Conservation (phyloP, 2,329 filamentous ascomycete genomes). For the Aspergillus fijiensis region DNA sequence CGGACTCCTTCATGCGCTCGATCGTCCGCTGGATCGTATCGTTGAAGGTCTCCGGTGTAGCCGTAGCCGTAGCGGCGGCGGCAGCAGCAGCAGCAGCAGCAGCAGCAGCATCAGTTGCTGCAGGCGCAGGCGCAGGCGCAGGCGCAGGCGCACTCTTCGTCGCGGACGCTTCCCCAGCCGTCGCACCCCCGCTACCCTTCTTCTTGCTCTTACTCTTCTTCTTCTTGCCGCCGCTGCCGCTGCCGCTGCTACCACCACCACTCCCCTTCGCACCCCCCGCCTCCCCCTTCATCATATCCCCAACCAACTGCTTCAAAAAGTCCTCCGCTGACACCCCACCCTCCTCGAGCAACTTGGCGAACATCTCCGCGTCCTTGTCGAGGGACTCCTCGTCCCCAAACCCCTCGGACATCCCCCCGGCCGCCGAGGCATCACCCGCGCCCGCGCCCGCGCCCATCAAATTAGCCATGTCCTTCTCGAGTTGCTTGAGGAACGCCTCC, state of each 20-base stretch:
- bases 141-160: background rate
- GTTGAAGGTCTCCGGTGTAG: slow-evolving; percentile 71
- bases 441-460: slow-evolving; percentile 56
- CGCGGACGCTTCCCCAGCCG: slow-evolving; percentile 12
- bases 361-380: slow-evolving; percentile 35
- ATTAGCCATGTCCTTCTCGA: slow-evolving; percentile 88
- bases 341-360: slow-evolving; percentile 38
- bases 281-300: slow-evolving; percentile 36
- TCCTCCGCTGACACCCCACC: slow-evolving; percentile 36
- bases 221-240: slow-evolving; percentile 14
- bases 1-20: slow-evolving; percentile 91
- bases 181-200: slow-evolving; percentile 16
- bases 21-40: slow-evolving; percentile 92
- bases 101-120: slow-evolving; percentile 5
- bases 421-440: background rate
- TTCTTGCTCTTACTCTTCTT: slow-evolving; percentile 19
- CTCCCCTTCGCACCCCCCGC: slow-evolving; percentile 9
- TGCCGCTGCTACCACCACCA: slow-evolving; percentile 18
- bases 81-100: background rate
- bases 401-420: slow-evolving; percentile 19
- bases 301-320: slow-evolving; percentile 37
- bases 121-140: background rate
- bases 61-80: background rate
- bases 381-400: slow-evolving; percentile 24
- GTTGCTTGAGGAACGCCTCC: slow-evolving; percentile 69